Evolutionary conservation across 192 early-diverging fungal genomes (phyloP).

Genomic region (Backusella morwellensis): DNA sequence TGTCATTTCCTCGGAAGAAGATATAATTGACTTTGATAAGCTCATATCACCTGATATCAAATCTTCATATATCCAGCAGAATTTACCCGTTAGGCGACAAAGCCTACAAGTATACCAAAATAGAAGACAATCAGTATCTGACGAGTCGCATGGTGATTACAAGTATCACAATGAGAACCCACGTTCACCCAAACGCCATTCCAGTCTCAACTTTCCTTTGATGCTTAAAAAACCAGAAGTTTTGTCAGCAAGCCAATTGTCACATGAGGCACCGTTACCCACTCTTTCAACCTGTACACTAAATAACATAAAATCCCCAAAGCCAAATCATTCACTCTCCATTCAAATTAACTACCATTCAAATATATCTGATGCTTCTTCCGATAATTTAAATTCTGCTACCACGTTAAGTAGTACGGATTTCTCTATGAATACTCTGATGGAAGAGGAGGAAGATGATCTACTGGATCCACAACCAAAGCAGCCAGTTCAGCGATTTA

Average conservation of each 20-base stretch:
- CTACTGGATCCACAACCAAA: background rate
- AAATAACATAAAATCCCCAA: background rate
- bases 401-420: background rate
- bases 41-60: background rate
- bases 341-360: background rate
- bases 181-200: background rate
- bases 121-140: background rate
- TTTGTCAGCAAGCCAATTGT: background rate
- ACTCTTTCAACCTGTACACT: background rate
- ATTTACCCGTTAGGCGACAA: conserved; percentile 31
- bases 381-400: background rate
- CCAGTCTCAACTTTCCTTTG: background rate
- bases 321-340: background rate
- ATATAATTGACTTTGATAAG: background rate
- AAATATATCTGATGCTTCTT: background rate
- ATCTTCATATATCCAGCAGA: conserved; percentile 25
- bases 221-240: background rate
- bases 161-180: background rate
- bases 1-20: background rate
- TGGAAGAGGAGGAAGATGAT: background rate
- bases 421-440: background rate
- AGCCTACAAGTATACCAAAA: conserved; percentile 20
- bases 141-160: background rate
- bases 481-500: background rate
- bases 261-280: background rate